Evolutionary conservation across 2,329 filamentous ascomycete species (phyloP), one percentile per base, ranked within the genome.

Genomic region (Torrubiella hemipterigena): DNA sequence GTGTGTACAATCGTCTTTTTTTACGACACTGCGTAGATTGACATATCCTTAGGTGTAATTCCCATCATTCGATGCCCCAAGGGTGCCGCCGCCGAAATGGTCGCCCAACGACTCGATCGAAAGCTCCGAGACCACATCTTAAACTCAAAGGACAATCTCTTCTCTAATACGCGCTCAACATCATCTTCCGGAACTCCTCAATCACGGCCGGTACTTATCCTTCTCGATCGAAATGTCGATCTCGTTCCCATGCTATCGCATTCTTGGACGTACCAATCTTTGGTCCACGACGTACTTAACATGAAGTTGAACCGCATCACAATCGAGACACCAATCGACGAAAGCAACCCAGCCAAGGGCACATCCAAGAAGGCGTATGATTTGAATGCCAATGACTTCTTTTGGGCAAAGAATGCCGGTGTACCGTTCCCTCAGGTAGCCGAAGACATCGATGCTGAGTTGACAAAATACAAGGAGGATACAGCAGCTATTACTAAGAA

Each of bases 191-290:
- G 71, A 12, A 78, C 81, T 1, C 71, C 79, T 3, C 73, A 77
- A 7, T 82, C 84, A 16, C 68, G 93, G 29, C 91, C 93, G 1
- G 85, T 96, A 1, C 73, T 98, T 27, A 76, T 98, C 42, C 81
- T 98, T 31, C 79, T 96, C 29, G 91, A 98, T 56, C 79, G 91
- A 43, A 96, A 95, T 48, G 78, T 98, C 27, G 91, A 98, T 54
- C 61, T 98, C 32, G 85, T 94, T 41, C 87, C 91, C 3, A 96
- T 98, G 91, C 70, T 98, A n/a, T 95, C 89, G 11, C 91, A 98
- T 57, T 95, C 87, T 14, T 71, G 67, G 67, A 70, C 70, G 7
- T 76, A 93, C 46, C 86, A 93, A 54, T 91, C 83, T 7, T 63
- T 94, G 9, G 82, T 93, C 12, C 81, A 75, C 42, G 73, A 71